Conservation (phyloP, 768 basidiomycete genomes). For the Neoboletus subvelutipes region DNA sequence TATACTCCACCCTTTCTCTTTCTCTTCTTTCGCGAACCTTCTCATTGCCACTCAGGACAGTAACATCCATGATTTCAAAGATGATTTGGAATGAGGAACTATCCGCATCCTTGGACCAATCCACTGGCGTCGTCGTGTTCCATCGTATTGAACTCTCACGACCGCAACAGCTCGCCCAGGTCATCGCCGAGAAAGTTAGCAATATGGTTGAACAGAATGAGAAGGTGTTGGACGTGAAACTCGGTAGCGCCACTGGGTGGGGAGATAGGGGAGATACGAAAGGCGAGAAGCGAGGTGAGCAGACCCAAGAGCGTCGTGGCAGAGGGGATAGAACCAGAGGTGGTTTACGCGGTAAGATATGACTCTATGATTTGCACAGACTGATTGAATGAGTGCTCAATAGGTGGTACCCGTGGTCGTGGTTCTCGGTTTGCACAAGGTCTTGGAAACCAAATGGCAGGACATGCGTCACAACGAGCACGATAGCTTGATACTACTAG, state of each 20-base stretch:
- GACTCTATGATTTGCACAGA: background rate
- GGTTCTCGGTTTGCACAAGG: constrained; percentile 83
- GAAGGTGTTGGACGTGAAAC: constrained; percentile 81
- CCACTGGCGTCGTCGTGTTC: constrained; percentile 87
- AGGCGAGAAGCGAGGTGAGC: constrained; percentile 78
- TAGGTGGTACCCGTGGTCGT: constrained; percentile 68
- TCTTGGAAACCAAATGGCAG: constrained; percentile 76
- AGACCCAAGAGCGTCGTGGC: constrained; percentile 73
- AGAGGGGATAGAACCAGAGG: constrained; percentile 62
- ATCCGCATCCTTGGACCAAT: constrained; percentile 89
- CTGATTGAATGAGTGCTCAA: background rate
- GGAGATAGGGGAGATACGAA: constrained; percentile 57
- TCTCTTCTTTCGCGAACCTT: constrained; percentile 86
- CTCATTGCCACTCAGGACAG: constrained; percentile 72
- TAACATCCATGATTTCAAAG: constrained; percentile 84
- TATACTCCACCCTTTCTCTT: constrained; percentile 90
- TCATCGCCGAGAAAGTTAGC: constrained; percentile 84
- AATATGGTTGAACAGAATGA: constrained; percentile 91
- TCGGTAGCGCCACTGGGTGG: constrained; percentile 57
- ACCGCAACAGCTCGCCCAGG: constrained; percentile 85
- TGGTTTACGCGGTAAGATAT: constrained; percentile 52
- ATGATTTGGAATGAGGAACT: constrained; percentile 99
- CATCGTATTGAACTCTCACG: constrained; percentile 88
- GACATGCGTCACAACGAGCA: constrained; percentile 23
- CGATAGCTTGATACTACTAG: constrained; percentile 15